Evolutionary conservation across 495 filamentous ascomycete species (phyloP).

Genomic region (Acidomyces sp.): DNA sequence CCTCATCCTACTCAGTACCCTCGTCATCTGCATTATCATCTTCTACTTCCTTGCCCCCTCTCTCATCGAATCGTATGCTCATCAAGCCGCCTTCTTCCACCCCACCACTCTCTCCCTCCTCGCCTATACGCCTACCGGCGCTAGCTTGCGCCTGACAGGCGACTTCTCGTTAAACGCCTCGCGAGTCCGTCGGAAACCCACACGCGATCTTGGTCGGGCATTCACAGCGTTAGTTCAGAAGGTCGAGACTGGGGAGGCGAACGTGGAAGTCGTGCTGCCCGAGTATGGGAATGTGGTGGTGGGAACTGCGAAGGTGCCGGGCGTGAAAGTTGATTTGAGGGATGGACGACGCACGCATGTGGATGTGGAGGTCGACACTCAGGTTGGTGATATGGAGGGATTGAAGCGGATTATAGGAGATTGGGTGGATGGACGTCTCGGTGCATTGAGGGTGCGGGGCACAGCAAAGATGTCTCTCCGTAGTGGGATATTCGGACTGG

Average conservation of each 20-base stretch:
- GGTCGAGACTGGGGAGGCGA: conserved; percentile 54
- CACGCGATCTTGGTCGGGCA: conserved; percentile 60
- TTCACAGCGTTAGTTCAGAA: conserved; percentile 70
- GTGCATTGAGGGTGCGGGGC: conserved; percentile 52
- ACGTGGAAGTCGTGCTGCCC: conserved; percentile 66
- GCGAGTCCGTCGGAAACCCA: conserved; percentile 52
- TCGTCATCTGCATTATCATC: conserved; percentile 40
- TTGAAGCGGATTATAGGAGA: conserved; percentile 73
- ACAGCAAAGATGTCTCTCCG: conserved; percentile 56
- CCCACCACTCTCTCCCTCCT: conserved; percentile 72
- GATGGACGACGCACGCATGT: conserved; percentile 63
- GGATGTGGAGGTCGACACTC: conserved; percentile 63
- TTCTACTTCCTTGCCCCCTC: conserved; percentile 67
- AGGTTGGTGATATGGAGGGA: conserved; percentile 61
- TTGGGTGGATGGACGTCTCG: conserved; percentile 68
- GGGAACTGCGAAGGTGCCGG: conserved; percentile 61
- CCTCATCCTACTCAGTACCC: conserved; percentile 35
- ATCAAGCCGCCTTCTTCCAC: conserved; percentile 66
- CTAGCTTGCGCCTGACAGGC: conserved; percentile 64
- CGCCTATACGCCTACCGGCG: conserved; percentile 62
- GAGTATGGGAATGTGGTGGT: conserved; percentile 68
- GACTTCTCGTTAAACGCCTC: conserved; percentile 65
- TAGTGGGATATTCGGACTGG: conserved; percentile 64
- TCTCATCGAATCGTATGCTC: conserved; percentile 68
- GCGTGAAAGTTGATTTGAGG: conserved; percentile 56